A percentile compares a stretch with the other conserved stretches of the same genome.
phyloP scores from a whole-genome alignment of 495 filamentous ascomycete species.

The Daldinia concentrica region DNA sequence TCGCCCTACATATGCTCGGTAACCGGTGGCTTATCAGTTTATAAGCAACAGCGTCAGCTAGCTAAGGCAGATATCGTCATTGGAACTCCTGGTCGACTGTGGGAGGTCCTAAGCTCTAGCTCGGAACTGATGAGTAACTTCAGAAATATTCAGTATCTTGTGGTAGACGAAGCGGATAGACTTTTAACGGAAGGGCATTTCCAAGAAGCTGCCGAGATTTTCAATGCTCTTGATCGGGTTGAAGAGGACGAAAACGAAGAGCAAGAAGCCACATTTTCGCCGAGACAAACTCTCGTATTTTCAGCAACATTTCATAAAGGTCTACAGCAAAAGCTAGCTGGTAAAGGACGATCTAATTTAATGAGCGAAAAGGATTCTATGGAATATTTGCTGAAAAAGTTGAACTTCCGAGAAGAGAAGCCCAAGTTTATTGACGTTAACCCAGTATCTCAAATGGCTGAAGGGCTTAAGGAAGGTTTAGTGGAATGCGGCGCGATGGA shows the following conservation, averaged over 20 bases:
- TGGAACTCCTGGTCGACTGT: constrained; percentile 90
- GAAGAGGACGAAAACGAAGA: constrained; percentile 52
- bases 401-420: constrained; percentile 82
- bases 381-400: constrained; percentile 89
- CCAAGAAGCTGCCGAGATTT: constrained; percentile 88
- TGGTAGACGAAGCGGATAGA: constrained; percentile 94
- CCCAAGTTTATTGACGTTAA: constrained; percentile 95
- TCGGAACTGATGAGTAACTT: constrained; percentile 66
- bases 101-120: constrained; percentile 85
- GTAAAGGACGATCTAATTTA: constrained; percentile 73
- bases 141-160: constrained; percentile 77
- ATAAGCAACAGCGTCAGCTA: constrained; percentile 89
- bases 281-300: constrained; percentile 92
- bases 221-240: constrained; percentile 74
- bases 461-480: constrained; percentile 85
- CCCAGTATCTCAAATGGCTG: constrained; percentile 85
- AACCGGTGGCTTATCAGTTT: constrained; percentile 88
- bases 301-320: constrained; percentile 94
- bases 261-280: constrained; percentile 32
- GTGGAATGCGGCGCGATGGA: constrained; percentile 92
- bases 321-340: constrained; percentile 87
- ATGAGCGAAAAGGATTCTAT: constrained; percentile 81
- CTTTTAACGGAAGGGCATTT: constrained; percentile 93
- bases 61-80: constrained; percentile 83
- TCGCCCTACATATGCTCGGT: constrained; percentile 78